Evolutionary conservation across 192 early-diverging fungal species (phyloP).

Genomic region (Diversispora eburnea): DNA sequence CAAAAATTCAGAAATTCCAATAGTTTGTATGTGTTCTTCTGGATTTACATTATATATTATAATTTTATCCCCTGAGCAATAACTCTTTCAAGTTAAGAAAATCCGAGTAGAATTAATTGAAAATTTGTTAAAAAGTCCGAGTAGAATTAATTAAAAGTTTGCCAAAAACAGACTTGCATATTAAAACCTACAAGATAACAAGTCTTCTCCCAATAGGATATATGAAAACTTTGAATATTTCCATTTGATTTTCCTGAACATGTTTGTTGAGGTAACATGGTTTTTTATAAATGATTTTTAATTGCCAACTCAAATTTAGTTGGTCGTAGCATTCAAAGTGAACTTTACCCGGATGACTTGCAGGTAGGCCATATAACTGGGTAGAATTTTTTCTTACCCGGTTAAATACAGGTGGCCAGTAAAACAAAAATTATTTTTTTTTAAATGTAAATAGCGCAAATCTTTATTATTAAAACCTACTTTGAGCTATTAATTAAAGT

Average conservation of each 20-base stretch:
- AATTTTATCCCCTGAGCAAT: slow-evolving; percentile 48
- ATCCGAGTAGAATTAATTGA: background rate
- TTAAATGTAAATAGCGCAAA: too few species aligned
- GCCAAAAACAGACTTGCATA: background rate
- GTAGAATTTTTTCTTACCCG: too few species aligned
- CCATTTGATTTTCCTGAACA: slow-evolving; percentile 54
- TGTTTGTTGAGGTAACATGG: slow-evolving; percentile 54
- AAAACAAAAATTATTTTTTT: too few species aligned
- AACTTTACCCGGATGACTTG: too few species aligned
- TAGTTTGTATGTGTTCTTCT: slow-evolving; percentile 45
- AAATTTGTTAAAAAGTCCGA: background rate
- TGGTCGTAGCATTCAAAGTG: too few species aligned
- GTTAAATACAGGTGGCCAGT: too few species aligned
- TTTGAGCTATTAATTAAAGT: too few species aligned
- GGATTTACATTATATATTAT: slow-evolving; percentile 48
- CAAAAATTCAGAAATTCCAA: slow-evolving; percentile 29
- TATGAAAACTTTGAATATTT: slow-evolving; percentile 43
- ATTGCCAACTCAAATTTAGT: too few species aligned
- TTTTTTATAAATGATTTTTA: background rate
- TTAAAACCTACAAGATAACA: slow-evolving; percentile 48
- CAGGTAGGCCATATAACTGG: too few species aligned
- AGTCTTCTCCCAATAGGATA: slow-evolving; percentile 35
- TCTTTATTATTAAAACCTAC: too few species aligned
- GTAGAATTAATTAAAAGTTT: background rate
- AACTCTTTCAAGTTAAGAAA: slow-evolving; percentile 35